A percentile compares a stretch with the other conserved stretches of the same genome.
These are phyloP conservation scores for Dendrobium huoshanense DNA, from an alignment of 106 monocot genomes.

Conservation along the genomic window DNA sequence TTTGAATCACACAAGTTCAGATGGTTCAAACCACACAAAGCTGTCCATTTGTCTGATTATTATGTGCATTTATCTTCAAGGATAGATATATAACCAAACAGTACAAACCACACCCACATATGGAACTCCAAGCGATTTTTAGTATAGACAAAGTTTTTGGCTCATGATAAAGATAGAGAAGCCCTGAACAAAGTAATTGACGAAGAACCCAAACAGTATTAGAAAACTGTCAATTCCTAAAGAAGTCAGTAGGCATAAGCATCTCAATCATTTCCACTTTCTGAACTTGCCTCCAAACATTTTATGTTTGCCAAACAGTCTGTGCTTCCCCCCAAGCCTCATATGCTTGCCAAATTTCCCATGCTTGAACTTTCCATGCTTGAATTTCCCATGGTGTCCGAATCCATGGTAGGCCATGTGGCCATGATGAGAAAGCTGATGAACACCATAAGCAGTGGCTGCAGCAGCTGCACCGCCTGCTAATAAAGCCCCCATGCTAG, in stretches of 20 bases:
- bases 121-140: neutral
- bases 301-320: conserved; percentile 29
- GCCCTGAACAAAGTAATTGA: neutral
- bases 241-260: neutral
- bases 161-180: neutral
- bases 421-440: conserved; percentile 45
- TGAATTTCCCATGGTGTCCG: conserved; percentile 40
- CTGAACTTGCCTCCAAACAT: conserved; percentile 29
- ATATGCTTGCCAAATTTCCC: conserved; percentile 58
- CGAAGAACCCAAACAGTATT: neutral
- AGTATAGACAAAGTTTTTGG: neutral
- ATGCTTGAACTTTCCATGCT: conserved; percentile 44
- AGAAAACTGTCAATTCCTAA: neutral
- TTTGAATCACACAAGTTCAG: too few species aligned
- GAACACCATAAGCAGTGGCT: conserved; percentile 60
- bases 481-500: conserved; percentile 37
- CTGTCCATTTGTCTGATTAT: too few species aligned
- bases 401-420: conserved; percentile 26
- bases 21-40: neutral
- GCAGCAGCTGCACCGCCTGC: conserved; percentile 78
- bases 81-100: neutral
- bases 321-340: conserved; percentile 26
- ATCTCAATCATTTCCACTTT: conserved; percentile 36
- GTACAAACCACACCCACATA: neutral
- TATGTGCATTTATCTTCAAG: neutral